Evolutionary conservation across 345 rosid genomes (phyloP).

Genomic region (Reutealis trisperma): DNA sequence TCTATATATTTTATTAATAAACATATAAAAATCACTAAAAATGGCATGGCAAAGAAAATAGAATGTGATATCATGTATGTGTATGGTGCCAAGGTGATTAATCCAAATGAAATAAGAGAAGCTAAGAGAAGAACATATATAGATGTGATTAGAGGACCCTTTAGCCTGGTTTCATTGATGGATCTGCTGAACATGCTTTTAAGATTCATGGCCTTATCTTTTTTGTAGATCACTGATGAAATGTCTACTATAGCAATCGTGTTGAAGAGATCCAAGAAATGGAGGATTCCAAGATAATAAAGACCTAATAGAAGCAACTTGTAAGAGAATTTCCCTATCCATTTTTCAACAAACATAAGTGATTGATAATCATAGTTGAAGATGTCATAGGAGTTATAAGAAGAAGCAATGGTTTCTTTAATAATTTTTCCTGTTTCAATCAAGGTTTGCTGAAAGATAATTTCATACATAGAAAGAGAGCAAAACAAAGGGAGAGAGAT

Average conservation of each 20-base stretch:
- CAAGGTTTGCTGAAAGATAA: conserved; percentile 25
- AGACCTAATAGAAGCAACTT: background rate
- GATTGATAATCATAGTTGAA: too few relatives aligned
- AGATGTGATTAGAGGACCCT: conserved; percentile 30
- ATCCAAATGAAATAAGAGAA: background rate
- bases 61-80: background rate
- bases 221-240: conserved; percentile 1
- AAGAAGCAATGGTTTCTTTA: background rate
- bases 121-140: conserved; percentile 19
- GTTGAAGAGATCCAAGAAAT: conserved; percentile 12
- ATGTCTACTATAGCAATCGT: background rate
- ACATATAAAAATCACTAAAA: background rate
- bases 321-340: background rate
- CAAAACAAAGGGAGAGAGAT: conserved; percentile 32
- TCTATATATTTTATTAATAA: conserved; percentile 26
- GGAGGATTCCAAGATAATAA: background rate
- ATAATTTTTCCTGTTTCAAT: background rate
- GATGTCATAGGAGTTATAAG: background rate
- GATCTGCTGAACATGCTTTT: conserved; percentile 18
- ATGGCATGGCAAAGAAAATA: background rate
- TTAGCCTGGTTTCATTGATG: conserved; percentile 23
- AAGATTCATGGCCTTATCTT: conserved; percentile 19
- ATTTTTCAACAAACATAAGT: background rate
- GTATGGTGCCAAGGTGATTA: background rate
- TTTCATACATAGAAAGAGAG: conserved; percentile 24